phyloP scores from a whole-genome alignment of 1,284 basidiomycete species.

The Blastosporella zonata region DNA sequence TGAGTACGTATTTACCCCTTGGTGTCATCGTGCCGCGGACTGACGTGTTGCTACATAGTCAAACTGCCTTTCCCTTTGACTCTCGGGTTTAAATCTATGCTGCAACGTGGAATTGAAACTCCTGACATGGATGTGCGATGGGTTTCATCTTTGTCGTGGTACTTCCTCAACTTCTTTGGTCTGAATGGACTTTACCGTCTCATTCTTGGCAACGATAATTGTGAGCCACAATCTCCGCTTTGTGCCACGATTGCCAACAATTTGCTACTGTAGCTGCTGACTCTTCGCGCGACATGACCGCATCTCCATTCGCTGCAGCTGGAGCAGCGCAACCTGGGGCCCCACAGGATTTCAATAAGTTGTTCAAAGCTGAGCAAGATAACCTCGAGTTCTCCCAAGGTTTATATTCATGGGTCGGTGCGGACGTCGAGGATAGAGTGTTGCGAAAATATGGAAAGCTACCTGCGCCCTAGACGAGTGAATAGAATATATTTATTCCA shows the following conservation, averaged over 20 bases:
- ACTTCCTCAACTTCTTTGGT: slow-evolving; percentile 98
- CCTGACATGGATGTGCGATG: slow-evolving; percentile 97
- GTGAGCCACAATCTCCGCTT: slow-evolving; percentile 44
- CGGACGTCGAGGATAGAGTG: slow-evolving; percentile 77
- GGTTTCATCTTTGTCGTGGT: slow-evolving; percentile 99
- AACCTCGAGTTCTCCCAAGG: slow-evolving; percentile 91
- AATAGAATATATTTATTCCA: slow-evolving; percentile 1
- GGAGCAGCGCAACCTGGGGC: slow-evolving; percentile 50
- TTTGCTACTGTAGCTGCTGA: slow-evolving; percentile 62
- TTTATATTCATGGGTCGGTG: slow-evolving; percentile 77
- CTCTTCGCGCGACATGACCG: slow-evolving; percentile 69
- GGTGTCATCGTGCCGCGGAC: neutral
- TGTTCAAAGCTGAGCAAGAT: slow-evolving; percentile 91
- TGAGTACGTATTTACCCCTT: slow-evolving; percentile 65
- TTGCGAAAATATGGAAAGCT: slow-evolving; percentile 70
- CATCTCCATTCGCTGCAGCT: slow-evolving; percentile 70
- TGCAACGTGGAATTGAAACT: slow-evolving; percentile 94
- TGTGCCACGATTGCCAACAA: slow-evolving; percentile 10
- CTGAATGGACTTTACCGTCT: slow-evolving; percentile 94
- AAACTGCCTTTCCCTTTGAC: slow-evolving; percentile 97
- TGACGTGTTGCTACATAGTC: slow-evolving; percentile 53
- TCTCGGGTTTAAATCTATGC: slow-evolving; percentile 97
- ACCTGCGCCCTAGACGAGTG: slow-evolving; percentile 18
- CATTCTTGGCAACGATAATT: slow-evolving; percentile 88
- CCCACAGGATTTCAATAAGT: slow-evolving; percentile 83